Evolutionary conservation across 805 yeast species (phyloP).

Genomic region (Scheffersomyces coipomensis): DNA sequence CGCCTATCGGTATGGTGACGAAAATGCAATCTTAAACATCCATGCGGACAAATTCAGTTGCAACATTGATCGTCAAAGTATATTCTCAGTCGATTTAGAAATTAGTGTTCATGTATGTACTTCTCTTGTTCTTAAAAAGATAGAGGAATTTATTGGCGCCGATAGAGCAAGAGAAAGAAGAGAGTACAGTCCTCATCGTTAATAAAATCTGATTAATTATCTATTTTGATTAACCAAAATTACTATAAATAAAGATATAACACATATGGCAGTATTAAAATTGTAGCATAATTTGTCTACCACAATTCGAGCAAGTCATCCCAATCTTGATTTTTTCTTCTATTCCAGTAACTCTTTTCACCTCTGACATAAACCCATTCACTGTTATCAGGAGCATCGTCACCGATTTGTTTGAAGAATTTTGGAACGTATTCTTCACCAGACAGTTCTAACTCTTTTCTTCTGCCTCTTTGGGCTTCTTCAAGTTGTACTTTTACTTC

Average conservation of each 20-base stretch:
- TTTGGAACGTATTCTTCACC: slow-evolving; percentile 51
- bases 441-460: slow-evolving; percentile 53
- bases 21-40: not conserved
- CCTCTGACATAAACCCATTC: slow-evolving; percentile 62
- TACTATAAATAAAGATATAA: too few relatives aligned
- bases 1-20: not conserved
- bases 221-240: too few relatives aligned
- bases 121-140: slow-evolving; percentile 6
- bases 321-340: slow-evolving; percentile 68
- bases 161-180: slow-evolving; percentile 1
- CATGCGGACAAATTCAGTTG: not conserved
- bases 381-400: slow-evolving; percentile 33
- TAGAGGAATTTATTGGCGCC: slow-evolving; percentile 3
- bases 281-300: too few relatives aligned
- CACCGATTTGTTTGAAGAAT: slow-evolving; percentile 56
- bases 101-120: slow-evolving; percentile 6
- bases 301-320: slow-evolving; percentile 52
- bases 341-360: slow-evolving; percentile 70
- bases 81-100: slow-evolving; percentile 3
- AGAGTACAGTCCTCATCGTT: too few relatives aligned
- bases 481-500: slow-evolving; percentile 65
- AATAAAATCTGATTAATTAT: too few relatives aligned
- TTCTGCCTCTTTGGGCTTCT: slow-evolving; percentile 74
- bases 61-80: slow-evolving; percentile 4
- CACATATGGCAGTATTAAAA: too few relatives aligned